phyloP scores from a whole-genome alignment of 495 filamentous ascomycete genomes.

The Copromyces sp. region DNA sequence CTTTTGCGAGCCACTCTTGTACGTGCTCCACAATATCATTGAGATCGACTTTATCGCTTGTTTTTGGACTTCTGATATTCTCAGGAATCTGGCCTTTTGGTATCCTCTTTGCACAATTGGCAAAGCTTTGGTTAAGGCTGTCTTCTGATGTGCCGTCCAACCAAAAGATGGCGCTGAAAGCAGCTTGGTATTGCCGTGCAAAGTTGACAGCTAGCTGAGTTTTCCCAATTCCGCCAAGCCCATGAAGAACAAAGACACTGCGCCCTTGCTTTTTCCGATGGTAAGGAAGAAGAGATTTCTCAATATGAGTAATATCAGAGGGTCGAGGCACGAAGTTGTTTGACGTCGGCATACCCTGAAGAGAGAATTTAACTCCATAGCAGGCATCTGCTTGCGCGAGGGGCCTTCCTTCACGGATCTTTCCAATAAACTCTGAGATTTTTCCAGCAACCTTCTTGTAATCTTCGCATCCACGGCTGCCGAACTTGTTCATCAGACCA shows the following conservation, averaged over 20 bases:
- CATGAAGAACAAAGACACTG: slow-evolving; percentile 13
- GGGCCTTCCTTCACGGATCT: slow-evolving; percentile 8
- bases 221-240: slow-evolving; percentile 18
- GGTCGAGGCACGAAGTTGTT: no score
- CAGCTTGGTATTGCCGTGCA: slow-evolving; percentile 6
- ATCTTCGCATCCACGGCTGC: slow-evolving; percentile 8
- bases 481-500: slow-evolving; percentile 19
- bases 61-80: no score
- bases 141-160: slow-evolving; percentile 24
- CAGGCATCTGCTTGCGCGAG: no score
- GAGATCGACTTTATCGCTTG: no score
- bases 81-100: no score
- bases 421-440: slow-evolving; percentile 8
- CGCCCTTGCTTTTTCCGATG: no score
- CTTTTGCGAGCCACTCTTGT: slow-evolving; percentile 24
- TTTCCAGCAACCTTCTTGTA: slow-evolving; percentile 11
- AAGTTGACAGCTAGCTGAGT: slow-evolving; percentile 17
- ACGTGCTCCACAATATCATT: slow-evolving; percentile 15
- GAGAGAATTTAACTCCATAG: no score
- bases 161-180: slow-evolving; percentile 19
- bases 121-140: slow-evolving; percentile 23
- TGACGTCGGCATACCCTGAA: no score
- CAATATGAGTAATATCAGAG: no score
- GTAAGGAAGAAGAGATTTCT: no score
- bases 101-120: slow-evolving; percentile 7